Percentiles rank a stretch among this genome's conserved stretches.
Conservation (phyloP, 495 filamentous ascomycete species). For the Podospora didyma region DNA sequence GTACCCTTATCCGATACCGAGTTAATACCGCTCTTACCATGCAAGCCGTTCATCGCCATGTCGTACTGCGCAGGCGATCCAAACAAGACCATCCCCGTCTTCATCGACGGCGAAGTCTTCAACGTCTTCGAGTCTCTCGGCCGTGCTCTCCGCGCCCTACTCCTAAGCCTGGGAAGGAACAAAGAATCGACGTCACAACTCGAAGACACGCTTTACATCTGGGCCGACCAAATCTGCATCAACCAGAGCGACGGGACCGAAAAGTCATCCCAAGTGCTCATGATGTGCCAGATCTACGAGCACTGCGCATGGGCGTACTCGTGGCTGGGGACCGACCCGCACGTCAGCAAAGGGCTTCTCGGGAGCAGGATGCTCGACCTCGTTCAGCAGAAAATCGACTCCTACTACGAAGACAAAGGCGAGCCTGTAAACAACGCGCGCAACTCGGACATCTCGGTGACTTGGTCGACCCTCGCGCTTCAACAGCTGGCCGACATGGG, state of each 20-base stretch:
- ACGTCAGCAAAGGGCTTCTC: neutral
- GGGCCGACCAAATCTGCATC: conserved; percentile 27
- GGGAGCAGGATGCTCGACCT: neutral
- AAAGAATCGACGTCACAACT: neutral
- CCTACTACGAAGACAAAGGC: neutral
- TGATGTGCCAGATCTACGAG: conserved; percentile 18
- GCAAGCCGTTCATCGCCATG: conserved; percentile 1
- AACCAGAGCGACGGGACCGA: conserved; percentile 22
- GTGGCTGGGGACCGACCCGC: conserved; percentile 14
- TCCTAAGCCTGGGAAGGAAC: neutral
- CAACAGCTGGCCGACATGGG: neutral
- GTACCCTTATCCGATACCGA: neutral
- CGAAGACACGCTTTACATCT: conserved; percentile 6
- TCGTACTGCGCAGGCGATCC: conserved; percentile 10
- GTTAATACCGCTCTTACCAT: neutral
- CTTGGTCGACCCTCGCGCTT: neutral
- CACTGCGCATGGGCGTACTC: conserved; percentile 4
- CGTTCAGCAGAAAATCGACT: neutral
- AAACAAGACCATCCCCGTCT: neutral
- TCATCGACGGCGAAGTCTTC: neutral
- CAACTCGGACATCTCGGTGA: neutral
- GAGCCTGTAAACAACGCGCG: neutral
- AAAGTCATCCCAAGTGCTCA: conserved; percentile 19
- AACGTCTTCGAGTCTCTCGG: neutral
- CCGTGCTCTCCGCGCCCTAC: neutral